Percentiles rank a stretch among this genome's conserved stretches.
Evolutionary conservation across 169 alveolate genomes (phyloP).

Genomic region (Plasmodium cynomolgi): DNA sequence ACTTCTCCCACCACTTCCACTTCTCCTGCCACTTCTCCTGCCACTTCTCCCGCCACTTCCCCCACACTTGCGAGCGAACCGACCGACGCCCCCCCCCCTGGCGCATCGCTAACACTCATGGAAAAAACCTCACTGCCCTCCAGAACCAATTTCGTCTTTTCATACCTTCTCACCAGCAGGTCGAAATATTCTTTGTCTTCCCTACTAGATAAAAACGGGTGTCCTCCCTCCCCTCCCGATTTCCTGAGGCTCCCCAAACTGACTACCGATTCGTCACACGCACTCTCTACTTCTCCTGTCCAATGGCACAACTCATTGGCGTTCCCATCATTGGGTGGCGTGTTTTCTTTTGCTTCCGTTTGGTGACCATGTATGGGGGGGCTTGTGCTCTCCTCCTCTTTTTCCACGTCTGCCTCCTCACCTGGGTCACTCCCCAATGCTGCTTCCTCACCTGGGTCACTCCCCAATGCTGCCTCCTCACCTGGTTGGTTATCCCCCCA

Average conservation of each 20-base stretch:
- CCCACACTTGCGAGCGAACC: background rate
- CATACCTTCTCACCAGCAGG: constrained; percentile 34
- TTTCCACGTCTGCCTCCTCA: background rate
- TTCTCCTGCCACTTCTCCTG: background rate
- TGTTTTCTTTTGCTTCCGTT: background rate
- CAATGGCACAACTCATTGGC: background rate
- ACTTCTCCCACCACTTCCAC: background rate
- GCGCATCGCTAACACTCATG: background rate
- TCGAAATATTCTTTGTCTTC: constrained; percentile 58
- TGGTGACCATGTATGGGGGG: background rate
- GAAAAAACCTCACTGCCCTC: background rate
- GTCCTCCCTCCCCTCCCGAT: background rate
- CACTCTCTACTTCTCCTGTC: background rate
- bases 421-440: too few relatives aligned
- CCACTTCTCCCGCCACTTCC: background rate
- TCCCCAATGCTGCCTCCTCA: too few relatives aligned
- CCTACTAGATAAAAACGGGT: background rate
- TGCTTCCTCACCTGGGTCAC: too few relatives aligned
- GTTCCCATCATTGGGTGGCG: background rate
- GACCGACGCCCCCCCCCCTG: background rate
- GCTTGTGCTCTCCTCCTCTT: background rate
- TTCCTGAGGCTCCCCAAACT: background rate
- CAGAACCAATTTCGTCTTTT: constrained; percentile 17
- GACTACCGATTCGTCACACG: constrained; percentile 1
- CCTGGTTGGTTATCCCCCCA: background rate